Conservation (phyloP, 352 stramenopile species). For the Phytophthora rubi region DNA sequence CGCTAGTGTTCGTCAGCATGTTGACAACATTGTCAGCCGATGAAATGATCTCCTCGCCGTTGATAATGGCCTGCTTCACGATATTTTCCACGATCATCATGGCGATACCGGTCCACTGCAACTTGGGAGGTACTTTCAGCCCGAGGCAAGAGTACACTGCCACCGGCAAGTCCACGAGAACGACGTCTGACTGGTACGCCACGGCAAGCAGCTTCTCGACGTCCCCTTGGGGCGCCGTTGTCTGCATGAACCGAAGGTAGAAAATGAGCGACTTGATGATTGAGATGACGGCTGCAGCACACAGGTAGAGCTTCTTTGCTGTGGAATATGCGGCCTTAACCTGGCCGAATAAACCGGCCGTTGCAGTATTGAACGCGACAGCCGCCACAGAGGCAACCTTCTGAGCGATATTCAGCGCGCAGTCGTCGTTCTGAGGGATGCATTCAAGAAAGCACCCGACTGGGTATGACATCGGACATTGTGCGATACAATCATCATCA, state of each 20-base stretch:
- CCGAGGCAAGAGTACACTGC: slow-evolving; percentile 11
- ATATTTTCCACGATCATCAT: slow-evolving; percentile 10
- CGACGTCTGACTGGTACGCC: slow-evolving; percentile 11
- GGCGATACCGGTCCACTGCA: slow-evolving; percentile 11
- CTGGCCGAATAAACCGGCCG: slow-evolving; percentile 44
- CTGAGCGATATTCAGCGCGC: slow-evolving; percentile 15
- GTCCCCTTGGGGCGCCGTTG: slow-evolving; percentile 9
- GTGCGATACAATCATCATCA: slow-evolving; percentile 56
- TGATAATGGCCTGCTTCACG: slow-evolving; percentile 22
- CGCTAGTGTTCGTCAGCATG: slow-evolving; percentile 3
- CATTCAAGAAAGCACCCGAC: slow-evolving; percentile 29
- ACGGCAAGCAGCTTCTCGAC: slow-evolving; percentile 6
- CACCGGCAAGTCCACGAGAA: slow-evolving; percentile 5
- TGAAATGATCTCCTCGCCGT: slow-evolving; percentile 15
- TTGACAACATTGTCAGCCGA: slow-evolving; percentile 16
- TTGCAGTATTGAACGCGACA: slow-evolving; percentile 33
- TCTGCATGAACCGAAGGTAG: slow-evolving; percentile 12
- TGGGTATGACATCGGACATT: slow-evolving; percentile 68
- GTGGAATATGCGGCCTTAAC: slow-evolving; percentile 6
- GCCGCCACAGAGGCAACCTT: slow-evolving; percentile 22
- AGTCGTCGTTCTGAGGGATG: slow-evolving; percentile 43
- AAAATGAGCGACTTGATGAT: slow-evolving; percentile 18
- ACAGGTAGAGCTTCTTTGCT: slow-evolving; percentile 9
- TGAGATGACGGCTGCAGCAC: slow-evolving; percentile 8
- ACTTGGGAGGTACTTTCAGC: slow-evolving; percentile 1